Base-by-base conservation (phyloP, 345 rosid species). In the Reutealis trisperma region DNA sequence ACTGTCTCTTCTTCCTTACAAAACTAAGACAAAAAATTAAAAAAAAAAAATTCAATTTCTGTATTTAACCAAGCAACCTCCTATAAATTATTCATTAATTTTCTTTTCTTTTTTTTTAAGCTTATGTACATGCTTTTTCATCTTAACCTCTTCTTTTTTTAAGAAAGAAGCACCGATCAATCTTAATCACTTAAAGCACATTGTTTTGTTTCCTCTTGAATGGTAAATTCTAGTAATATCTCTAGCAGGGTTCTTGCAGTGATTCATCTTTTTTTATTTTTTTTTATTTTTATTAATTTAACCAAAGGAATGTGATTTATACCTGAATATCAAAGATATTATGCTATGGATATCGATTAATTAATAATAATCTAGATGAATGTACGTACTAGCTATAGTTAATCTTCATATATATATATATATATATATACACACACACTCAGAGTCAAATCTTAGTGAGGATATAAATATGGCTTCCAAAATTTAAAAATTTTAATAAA, bases 111-210 rank as follows among this genome's bases (percentile, higher is more conserved):
- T 16, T 54, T n/a, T n/a, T n/a, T n/a, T n/a, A n/a, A n/a, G n/a
- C n/a, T n/a, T n/a, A n/a, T n/a, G n/a, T n/a, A 18, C 16, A 54
- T 54, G 58, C n/a, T 18, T 64, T 79, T 75, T 32, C 60, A 65
- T 81, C 15, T 63, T 73, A 63, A 70, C 83, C 85, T 87, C 84
- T 79, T 75, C 79, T 81, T 85, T 85, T 12, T 5, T 6, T 15
- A 74, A 49, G 47, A 24, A 2, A 41, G 59, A 75, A 59, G 65
- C 77, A 66, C 30, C 44, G 61, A 82, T 78, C 67, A 74, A 67
- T 82, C 85, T 12, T 69, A 73, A 62, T 76, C 84, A 80, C 57
- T 37, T 54, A 75, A 67, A 72, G 80, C 72, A 63, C 58, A 60
- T 55, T 75, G 65, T 59, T 75, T 73, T 54, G 30, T 74, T 73